Conservation (phyloP, 495 filamentous ascomycete genomes). For the Chaetomium cochliodes region DNA sequence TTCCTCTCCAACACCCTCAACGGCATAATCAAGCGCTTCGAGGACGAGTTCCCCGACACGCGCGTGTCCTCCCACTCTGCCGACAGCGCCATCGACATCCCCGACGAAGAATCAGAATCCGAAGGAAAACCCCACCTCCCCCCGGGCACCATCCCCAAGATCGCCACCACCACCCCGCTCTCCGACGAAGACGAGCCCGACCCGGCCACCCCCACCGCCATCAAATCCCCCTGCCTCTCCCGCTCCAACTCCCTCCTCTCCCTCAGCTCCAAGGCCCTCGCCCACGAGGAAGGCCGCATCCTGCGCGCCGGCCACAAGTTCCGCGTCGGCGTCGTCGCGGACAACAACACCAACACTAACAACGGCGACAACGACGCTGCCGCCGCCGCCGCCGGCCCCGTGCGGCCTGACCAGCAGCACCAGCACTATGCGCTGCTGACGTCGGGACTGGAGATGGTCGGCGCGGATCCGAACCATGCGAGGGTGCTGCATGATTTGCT, state of each 20-base stretch:
- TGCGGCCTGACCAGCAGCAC: background rate
- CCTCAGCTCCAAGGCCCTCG: conserved; percentile 72
- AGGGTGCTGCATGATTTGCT: conserved; percentile 58
- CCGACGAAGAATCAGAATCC: no score
- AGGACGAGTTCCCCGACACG: conserved; percentile 92
- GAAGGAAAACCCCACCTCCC: conserved; percentile 25
- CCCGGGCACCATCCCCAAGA: conserved; percentile 2
- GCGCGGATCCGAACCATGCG: conserved; percentile 56
- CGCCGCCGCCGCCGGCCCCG: no score
- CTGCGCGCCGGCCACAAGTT: conserved; percentile 82
- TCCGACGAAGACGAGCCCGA: conserved; percentile 43
- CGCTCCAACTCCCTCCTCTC: conserved; percentile 77
- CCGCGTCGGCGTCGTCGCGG: conserved; percentile 53
- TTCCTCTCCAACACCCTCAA: conserved; percentile 89
- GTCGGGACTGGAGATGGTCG: conserved; percentile 45
- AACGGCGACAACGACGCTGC: no score
- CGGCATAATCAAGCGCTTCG: conserved; percentile 90
- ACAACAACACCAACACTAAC: conserved; percentile 36
- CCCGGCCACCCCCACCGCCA: conserved; percentile 31
- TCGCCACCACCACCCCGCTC: conserved; percentile 8
- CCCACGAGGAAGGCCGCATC: conserved; percentile 84
- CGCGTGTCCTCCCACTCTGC: conserved; percentile 48
- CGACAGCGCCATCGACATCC: conserved; percentile 25
- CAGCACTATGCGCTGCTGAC: conserved; percentile 46
- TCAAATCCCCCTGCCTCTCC: conserved; percentile 49